Conservation (phyloP, 1,284 basidiomycete genomes). For the Rhizoctonia solani region DNA sequence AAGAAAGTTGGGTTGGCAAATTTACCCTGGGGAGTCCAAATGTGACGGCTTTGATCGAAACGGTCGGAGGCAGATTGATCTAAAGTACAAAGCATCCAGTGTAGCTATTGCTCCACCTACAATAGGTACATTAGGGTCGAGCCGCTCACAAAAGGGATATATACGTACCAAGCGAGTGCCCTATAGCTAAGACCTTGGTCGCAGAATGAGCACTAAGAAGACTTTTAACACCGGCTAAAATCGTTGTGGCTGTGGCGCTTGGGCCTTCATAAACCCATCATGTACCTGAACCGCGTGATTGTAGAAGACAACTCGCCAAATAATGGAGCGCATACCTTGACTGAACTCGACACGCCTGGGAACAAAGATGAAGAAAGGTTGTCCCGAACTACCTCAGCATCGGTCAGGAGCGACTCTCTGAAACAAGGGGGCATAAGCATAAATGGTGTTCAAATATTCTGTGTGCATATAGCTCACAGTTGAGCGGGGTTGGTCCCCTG, state of each 20-base stretch:
- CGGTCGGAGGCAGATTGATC: constrained; percentile 34
- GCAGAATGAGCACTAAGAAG: constrained; percentile 27
- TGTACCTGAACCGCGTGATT: neutral
- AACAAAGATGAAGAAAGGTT: neutral
- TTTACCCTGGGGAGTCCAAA: constrained; percentile 48
- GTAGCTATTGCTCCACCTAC: constrained; percentile 56
- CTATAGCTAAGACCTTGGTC: constrained; percentile 31
- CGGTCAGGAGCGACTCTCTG: constrained; percentile 31
- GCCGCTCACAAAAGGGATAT: neutral
- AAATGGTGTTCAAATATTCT: neutral
- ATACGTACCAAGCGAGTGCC: constrained; percentile 34
- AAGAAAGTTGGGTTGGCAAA: constrained; percentile 30
- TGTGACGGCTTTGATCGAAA: constrained; percentile 32
- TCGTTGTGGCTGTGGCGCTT: neutral
- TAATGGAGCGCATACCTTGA: neutral
- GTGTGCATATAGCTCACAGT: constrained; percentile 16
- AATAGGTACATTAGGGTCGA: neutral
- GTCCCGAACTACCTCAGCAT: neutral
- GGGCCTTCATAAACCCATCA: constrained; percentile 25
- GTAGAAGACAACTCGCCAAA: neutral
- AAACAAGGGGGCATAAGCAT: no score
- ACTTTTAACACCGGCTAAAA: constrained; percentile 29
- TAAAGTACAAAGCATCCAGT: constrained; percentile 47
- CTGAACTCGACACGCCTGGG: constrained; percentile 17
- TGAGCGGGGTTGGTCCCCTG: constrained; percentile 38